Evolutionary conservation across 441 rosid genomes (phyloP), one percentile per base, ranked within the genome.

Genomic region (Pelargonium hybrid): DNA sequence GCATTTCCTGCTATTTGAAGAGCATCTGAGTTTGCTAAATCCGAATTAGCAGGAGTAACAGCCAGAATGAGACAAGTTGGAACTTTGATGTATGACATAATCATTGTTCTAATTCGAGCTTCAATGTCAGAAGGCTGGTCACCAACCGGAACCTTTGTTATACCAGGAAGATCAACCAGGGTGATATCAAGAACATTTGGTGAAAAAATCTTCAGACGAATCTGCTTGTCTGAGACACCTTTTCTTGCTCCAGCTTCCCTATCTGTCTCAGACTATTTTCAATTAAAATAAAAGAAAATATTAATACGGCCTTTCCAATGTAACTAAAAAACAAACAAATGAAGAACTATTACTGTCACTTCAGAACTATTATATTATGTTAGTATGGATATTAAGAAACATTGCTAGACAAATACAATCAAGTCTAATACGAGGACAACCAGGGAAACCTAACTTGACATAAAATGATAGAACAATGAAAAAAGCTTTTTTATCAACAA

Each of bases 21-120:
- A 59, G 97, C 97, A 87, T 91, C 97, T 31, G 97, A 91, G 71
- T 90, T 91, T 20, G 97, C 97, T 78, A 91, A 85, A 78, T 92
- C 97, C 18, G 97, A 76, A 82, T 92, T 92, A 68, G 97, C 97
- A 0, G 97, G 79, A 20, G 94, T 88, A 68, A 92, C 94, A 61
- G 97, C 96, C 14, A 92, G 73, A 77, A 92, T 92, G 69, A 92
- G 75, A 81, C 97, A 92, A 79, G 87, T 88, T 65, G 90, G 94
- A 70, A 82, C 84, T 81, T 90, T 92, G 67, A 92, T 88, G 67
- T 91, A 91, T 8, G 96, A 91, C 90, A 90, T 83, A 70, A 91
- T 91, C 97, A 91, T 91, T 2, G 97, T 92, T 75, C 97, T 84
- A 65, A 92, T 92, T 62, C 91, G 88, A 52, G 94, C 87, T 84